phyloP scores from a whole-genome alignment of 23 red algal species.

The Chondrus crispus region DNA sequence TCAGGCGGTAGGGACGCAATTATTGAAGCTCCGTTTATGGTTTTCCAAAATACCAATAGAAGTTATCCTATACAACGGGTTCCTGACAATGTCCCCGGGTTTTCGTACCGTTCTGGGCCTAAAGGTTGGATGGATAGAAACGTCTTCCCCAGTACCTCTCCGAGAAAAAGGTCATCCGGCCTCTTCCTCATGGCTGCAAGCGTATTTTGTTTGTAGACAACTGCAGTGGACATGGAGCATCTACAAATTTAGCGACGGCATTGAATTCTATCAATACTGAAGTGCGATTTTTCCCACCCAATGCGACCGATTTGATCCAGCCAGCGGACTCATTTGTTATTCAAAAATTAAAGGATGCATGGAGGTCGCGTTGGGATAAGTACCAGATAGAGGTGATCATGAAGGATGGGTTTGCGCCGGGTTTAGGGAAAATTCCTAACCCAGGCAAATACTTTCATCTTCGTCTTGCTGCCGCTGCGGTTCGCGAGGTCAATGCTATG shows the following conservation, averaged over 20 bases:
- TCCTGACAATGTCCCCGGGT: neutral
- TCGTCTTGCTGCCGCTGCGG: no score
- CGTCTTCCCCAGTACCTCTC: neutral
- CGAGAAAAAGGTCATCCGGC: neutral
- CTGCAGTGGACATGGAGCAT: neutral
- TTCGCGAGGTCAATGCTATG: no score
- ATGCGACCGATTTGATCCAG: neutral
- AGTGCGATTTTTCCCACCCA: neutral
- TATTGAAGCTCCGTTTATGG: neutral
- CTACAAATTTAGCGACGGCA: neutral
- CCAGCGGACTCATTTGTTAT: neutral
- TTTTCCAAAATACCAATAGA: neutral
- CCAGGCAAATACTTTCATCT: no score
- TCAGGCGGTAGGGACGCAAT: neutral
- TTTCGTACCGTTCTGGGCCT: neutral
- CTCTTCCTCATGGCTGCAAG: neutral
- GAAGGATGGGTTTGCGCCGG: neutral
- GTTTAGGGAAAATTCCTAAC: no score
- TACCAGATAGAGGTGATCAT: neutral
- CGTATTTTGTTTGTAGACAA: slow-evolving; percentile 10
- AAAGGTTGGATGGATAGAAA: slow-evolving; percentile 1
- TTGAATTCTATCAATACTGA: neutral
- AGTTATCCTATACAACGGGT: slow-evolving; percentile 11
- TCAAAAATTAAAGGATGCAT: neutral
- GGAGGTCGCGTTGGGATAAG: neutral